Conservation (phyloP, 768 basidiomycete species). For the Asterophora lycoperdoides region DNA sequence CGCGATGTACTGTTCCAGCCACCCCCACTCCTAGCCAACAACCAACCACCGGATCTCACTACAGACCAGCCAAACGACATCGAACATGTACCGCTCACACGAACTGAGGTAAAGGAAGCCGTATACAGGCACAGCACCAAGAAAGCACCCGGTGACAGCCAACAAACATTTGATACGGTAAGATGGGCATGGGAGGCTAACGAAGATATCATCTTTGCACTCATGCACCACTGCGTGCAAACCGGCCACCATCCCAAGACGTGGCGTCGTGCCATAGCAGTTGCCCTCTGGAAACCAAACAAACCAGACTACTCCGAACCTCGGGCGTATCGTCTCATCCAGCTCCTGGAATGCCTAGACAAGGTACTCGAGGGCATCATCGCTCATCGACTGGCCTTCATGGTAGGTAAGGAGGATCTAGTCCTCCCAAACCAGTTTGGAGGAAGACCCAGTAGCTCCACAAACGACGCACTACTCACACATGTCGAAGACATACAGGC, state of each 20-base stretch:
- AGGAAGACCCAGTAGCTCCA: no score
- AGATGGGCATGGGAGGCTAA: constrained; percentile 22
- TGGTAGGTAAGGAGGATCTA: constrained; percentile 20
- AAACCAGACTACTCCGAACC: no score
- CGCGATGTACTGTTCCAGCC: not conserved
- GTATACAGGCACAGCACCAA: no score
- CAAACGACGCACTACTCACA: no score
- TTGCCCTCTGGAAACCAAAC: constrained; percentile 30
- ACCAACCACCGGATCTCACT: no score
- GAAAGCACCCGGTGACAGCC: constrained; percentile 18
- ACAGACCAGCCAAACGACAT: not conserved
- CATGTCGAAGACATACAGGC: no score
- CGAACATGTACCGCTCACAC: constrained; percentile 12
- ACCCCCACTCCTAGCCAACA: not conserved
- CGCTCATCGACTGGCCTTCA: constrained; percentile 19
- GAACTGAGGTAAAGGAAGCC: not conserved
- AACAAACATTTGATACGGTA: constrained; percentile 19
- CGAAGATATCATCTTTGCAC: constrained; percentile 2
- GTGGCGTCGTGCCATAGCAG: constrained; percentile 26
- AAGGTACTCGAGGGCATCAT: constrained; percentile 29
- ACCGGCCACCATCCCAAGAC: no score
- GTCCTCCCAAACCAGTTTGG: constrained; percentile 21
- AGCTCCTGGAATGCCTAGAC: constrained; percentile 30
- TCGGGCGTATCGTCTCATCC: constrained; percentile 30
- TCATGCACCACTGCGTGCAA: no score